Base-by-base conservation (phyloP, 768 basidiomycete species). In the Rubroboletus satanas region DNA sequence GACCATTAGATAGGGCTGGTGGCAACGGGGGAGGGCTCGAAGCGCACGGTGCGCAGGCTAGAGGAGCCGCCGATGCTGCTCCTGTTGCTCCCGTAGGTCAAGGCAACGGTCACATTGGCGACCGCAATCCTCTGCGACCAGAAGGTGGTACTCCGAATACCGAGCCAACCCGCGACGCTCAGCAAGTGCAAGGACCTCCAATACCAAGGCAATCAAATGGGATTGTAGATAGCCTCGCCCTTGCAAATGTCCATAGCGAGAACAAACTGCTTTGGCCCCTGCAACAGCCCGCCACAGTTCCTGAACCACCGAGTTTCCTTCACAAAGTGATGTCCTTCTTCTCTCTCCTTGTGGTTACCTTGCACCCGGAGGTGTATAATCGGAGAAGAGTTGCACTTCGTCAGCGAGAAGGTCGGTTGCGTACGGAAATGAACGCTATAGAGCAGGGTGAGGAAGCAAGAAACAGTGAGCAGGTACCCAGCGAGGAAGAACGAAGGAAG, bases 321-420 rank as follows among this genome's bases (percentile, higher is more conserved):
- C 82, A 79, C 63, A 85, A 82, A 62, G 52, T 72, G 23, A 66
- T 69, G 42, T 78, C 80, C 9, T 88, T 90, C 64, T 57, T 82
- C 31, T 71, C 74, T 31, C 70, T 90, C 33, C 71, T 89, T 39
- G 35, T 83, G 29, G 72, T 80, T 32, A 88, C 87, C 15, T 66
- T 87, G 35, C 83, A 89, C 65, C 88, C 88, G 5, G 88, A 87
- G 37, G 75, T 88, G 38, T 89, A 88, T 82, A 83, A 89, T 63
- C 79, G 82, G 56, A 75, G 88, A 62, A 74, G 87, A 46, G 71
- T 66, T 21, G 78, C 77, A 14, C 77, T 90, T 62, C 74, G 81
- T 60, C 75, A 74, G 55, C 72, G 88, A 49, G 88, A 90, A 72
- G 83, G 85, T 8, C 76, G 79, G 42, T 66, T 90, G 35, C 76